Evolutionary conservation across 176 grass and related monocot species (phyloP).

Genomic region (Hordeum marinum): DNA sequence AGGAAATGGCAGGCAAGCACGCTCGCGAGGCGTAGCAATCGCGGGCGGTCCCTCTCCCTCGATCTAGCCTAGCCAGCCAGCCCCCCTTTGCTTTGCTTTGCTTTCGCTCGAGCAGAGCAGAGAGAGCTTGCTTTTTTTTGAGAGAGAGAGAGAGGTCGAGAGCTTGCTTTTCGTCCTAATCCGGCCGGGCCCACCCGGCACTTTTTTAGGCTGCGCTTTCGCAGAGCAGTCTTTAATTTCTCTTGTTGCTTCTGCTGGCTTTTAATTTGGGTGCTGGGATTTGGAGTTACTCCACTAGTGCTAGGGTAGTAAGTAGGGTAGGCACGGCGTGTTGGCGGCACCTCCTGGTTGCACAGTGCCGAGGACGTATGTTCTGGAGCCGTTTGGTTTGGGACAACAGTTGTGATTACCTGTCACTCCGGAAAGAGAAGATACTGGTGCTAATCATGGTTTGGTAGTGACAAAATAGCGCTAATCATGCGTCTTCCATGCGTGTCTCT

Average conservation of each 20-base stretch:
- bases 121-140: too few species aligned
- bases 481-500: not conserved
- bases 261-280: not conserved
- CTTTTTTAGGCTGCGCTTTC: slow-evolving; percentile 12
- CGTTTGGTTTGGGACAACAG: not conserved
- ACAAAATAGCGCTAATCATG: not conserved
- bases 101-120: not conserved
- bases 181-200: slow-evolving; percentile 8
- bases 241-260: not conserved
- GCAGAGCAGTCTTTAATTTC: slow-evolving; percentile 16
- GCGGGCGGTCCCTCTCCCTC: slow-evolving; percentile 57
- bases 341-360: too few species aligned
- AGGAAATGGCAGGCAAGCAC: slow-evolving; percentile 96
- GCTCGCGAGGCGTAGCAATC: slow-evolving; percentile 55
- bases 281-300: too few species aligned
- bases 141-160: too few species aligned
- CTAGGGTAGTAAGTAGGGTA: not conserved
- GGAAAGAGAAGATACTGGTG: not conserved
- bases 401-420: too few species aligned
- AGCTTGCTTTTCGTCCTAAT: slow-evolving; percentile 59
- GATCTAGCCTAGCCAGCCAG: slow-evolving; percentile 39
- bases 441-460: not conserved
- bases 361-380: too few species aligned
- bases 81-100: not conserved
- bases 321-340: too few species aligned